Conservation (phyloP, 176 grass and related monocot genomes). For the Lolium multiflorum region DNA sequence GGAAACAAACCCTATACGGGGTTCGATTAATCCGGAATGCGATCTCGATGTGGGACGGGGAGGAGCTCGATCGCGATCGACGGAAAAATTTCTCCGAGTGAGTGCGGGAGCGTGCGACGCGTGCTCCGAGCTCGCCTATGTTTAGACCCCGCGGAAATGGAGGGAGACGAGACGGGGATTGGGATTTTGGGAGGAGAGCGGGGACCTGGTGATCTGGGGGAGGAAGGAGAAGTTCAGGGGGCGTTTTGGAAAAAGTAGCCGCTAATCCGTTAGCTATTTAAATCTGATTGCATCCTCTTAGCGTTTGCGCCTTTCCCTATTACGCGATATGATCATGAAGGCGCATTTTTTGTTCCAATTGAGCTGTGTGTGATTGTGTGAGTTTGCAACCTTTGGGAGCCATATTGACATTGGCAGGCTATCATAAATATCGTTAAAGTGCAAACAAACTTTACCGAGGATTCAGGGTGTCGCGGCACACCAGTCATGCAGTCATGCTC, state of each 20-base stretch:
- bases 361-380: too few species aligned
- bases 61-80: slow-evolving; percentile 1
- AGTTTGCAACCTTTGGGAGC: too few species aligned
- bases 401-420: too few species aligned
- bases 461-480: too few species aligned
- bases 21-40: background rate
- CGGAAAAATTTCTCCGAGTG: background rate
- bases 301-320: accelerated
- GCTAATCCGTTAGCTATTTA: slow-evolving; percentile 36
- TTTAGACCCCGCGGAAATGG: slow-evolving; percentile 46
- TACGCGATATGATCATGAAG: background rate
- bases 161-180: background rate
- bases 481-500: too few species aligned
- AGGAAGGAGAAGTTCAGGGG: slow-evolving; percentile 7
- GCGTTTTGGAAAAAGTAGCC: slow-evolving; percentile 23
- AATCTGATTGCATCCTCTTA: background rate
- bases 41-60: background rate
- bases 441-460: too few species aligned
- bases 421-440: too few species aligned
- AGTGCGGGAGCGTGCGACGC: background rate
- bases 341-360: background rate
- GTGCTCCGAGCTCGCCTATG: slow-evolving; percentile 48
- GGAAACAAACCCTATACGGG: background rate
- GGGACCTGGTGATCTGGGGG: background rate
- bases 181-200: background rate